phyloP scores from a whole-genome alignment of 1,139 yeast species.

The Magnusiomyces fungicola region DNA sequence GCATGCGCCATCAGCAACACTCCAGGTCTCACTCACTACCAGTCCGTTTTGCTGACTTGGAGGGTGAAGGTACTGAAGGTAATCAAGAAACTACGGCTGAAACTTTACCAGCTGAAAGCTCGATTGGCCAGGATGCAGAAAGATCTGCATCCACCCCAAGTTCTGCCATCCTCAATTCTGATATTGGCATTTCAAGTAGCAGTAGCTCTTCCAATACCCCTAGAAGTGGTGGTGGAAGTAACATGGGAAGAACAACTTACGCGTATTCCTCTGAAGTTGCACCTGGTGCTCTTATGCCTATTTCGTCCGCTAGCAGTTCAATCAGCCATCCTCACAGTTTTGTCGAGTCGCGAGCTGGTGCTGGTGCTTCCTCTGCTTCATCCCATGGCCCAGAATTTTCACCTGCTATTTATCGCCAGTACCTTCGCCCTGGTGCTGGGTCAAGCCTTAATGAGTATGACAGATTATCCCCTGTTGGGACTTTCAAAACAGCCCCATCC shows the following conservation, averaged over 20 bases:
- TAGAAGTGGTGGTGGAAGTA: not conserved
- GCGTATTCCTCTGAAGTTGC: not conserved
- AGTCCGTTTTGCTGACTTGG: conserved; percentile 10
- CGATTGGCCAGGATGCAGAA: not conserved
- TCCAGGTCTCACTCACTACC: conserved; percentile 9
- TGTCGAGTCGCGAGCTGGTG: not conserved
- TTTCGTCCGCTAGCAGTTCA: not conserved
- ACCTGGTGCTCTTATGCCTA: not conserved
- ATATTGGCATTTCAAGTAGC: conserved; percentile 5
- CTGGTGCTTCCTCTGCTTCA: not conserved
- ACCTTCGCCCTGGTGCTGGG: not conserved
- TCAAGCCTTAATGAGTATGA: no score
- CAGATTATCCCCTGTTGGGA: no score
- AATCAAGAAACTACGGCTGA: not conserved
- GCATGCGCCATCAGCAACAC: conserved; percentile 15
- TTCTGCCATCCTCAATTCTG: conserved; percentile 6
- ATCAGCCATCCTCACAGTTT: not conserved
- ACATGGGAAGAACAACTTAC: not conserved
- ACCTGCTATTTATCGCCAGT: no score
- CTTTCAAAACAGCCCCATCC: conserved; percentile 7
- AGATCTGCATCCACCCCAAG: conserved; percentile 4
- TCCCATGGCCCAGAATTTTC: not conserved
- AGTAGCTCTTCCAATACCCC: conserved; percentile 5
- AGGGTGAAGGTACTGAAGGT: not conserved
- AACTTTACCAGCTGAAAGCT: not conserved